A percentile compares a stretch with the other conserved stretches of the same genome.
These are phyloP conservation scores for Cladophialophora chaetospira DNA, from an alignment of 2,329 filamentous ascomycete genomes.

Conservation along the genomic window DNA sequence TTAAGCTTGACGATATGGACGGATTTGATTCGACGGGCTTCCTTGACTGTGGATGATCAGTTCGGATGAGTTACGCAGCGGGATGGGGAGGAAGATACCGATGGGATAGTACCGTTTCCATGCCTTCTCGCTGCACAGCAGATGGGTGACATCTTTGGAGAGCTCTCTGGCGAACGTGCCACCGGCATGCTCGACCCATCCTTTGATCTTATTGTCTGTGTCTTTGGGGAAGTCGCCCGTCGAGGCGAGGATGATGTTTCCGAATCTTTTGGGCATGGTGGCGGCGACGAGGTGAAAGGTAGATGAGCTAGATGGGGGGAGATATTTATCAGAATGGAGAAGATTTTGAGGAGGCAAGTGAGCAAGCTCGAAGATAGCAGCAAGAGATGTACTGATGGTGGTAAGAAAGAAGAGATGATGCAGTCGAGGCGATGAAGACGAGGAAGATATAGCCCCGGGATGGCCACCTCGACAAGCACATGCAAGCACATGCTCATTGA, in stretches of 20 bases:
- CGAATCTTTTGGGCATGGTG: constrained; percentile 44
- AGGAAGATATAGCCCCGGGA: neutral
- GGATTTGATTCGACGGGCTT: constrained; percentile 41
- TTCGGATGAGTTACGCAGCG: neutral
- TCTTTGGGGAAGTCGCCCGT: constrained; percentile 59
- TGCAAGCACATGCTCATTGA: neutral
- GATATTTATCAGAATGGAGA: neutral
- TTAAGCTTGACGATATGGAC: constrained; percentile 50
- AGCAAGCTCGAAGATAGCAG: neutral
- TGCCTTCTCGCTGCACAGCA: constrained; percentile 66
- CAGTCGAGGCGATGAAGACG: neutral
- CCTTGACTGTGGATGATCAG: constrained; percentile 39
- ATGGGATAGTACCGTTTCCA: constrained; percentile 55
- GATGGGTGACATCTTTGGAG: constrained; percentile 65
- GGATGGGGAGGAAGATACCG: constrained; percentile 35
- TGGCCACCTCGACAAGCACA: neutral
- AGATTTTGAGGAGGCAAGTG: neutral
- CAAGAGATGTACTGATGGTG: neutral
- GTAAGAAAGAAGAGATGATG: neutral
- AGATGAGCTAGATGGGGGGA: neutral
- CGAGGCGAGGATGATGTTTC: constrained; percentile 56
- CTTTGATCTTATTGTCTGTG: constrained; percentile 58
- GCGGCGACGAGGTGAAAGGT: neutral
- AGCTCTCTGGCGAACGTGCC: constrained; percentile 60
- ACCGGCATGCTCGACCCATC: constrained; percentile 66